Evolutionary conservation across 2,329 filamentous ascomycete species (phyloP), one percentile per base, ranked within the genome.

Genomic region (Phialophora expanda): DNA sequence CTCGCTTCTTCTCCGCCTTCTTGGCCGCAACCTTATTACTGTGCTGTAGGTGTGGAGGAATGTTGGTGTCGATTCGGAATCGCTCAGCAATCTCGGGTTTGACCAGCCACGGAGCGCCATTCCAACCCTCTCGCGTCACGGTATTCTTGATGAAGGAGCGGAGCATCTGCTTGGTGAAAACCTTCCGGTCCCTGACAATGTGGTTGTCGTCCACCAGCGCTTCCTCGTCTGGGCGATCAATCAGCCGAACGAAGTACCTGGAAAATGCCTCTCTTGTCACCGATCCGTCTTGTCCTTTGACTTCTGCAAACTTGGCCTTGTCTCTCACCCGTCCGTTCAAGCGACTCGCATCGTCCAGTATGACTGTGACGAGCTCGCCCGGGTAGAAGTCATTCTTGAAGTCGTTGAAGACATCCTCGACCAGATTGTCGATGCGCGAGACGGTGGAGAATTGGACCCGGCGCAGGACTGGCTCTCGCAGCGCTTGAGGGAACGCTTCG

Each of bases 81-180:
- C 89, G 85, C 54, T 87, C 87, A 0, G 95, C 95, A 66, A 96
- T 88, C 61, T 92, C 89, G 41, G 90, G 86, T 79, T 96, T 97
- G 20, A 98, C 94, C 62, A 96, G 82, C 95, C 95, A 99, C 0
- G 95, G 94, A 0, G 95, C 95, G n/a, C 94, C 94, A 67, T 89
- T 94, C 92, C 93, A 98, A 3, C 92, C 87, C 74, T 98, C 95
- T 67, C 94, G 84, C 1, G 89, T 90, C n/a, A 97, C 90, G 0
- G 93, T 95, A 78, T 96, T 93, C 76, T 97, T 97, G 70, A 99
- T 91, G 71, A 97, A 99, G 5, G 93, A 92, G 38, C 94, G 89
- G 48, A 99, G 83, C 77, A 97, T 93, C 56, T 93, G 89, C 79
- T 99, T 98, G 30, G 94, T 97, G 76, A 98, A 99, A 55, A 92